These are phyloP conservation scores for Barnettozyma siamensis DNA, from an alignment of 805 yeast genomes.

Conservation along the genomic window DNA sequence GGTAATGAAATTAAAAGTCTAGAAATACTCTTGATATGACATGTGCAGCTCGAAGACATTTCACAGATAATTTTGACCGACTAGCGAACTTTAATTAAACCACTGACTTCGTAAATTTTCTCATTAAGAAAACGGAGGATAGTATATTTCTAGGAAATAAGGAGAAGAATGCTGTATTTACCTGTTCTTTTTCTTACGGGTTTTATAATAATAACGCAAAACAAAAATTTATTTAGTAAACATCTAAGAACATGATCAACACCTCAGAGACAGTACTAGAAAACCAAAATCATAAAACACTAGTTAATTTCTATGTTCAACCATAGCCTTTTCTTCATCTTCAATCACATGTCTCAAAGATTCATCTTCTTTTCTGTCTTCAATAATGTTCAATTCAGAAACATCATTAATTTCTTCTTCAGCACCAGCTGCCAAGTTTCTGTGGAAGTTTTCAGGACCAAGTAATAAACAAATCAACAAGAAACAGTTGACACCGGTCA, in stretches of 20 bases:
- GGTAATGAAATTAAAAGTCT: too few relatives aligned
- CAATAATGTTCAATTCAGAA: slow-evolving; percentile 13
- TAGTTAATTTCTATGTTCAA: slow-evolving; percentile 3
- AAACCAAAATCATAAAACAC: neutral
- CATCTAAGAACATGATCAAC: neutral
- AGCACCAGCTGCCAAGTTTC: slow-evolving; percentile 27
- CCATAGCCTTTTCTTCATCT: slow-evolving; percentile 9
- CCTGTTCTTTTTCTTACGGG: too few relatives aligned
- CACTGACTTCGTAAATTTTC: too few relatives aligned
- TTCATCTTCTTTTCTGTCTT: slow-evolving; percentile 2
- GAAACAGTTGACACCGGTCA: slow-evolving; percentile 58
- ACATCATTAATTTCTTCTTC: slow-evolving; percentile 11
- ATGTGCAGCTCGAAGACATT: too few relatives aligned
- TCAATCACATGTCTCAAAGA: neutral
- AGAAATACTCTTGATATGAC: too few relatives aligned
- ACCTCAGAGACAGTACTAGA: neutral
- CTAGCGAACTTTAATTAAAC: too few relatives aligned
- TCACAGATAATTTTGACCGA: too few relatives aligned
- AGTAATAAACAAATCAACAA: slow-evolving; percentile 40
- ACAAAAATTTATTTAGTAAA: too few relatives aligned
- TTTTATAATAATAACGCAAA: too few relatives aligned
- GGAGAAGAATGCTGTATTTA: too few relatives aligned
- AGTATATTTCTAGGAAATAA: too few relatives aligned
- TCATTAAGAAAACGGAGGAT: too few relatives aligned
- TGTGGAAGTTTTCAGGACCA: slow-evolving; percentile 53